These are phyloP conservation scores for Amanita polypyramis DNA, from an alignment of 768 basidiomycete genomes.

Conservation along the genomic window DNA sequence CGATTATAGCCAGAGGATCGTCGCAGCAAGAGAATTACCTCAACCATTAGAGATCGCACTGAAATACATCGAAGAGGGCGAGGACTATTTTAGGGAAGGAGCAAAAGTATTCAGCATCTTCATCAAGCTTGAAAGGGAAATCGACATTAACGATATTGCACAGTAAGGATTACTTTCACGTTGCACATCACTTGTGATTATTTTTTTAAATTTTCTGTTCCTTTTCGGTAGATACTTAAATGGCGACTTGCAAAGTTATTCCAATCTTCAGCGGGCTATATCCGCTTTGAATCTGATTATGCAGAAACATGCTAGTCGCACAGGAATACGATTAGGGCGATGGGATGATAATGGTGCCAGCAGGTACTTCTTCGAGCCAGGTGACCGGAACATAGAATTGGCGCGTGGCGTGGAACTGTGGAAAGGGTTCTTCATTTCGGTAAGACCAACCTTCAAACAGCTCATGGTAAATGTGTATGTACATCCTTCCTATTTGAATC, in stretches of 20 bases:
- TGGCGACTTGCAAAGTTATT: conserved; percentile 24
- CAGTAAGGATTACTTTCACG: conserved; percentile 18
- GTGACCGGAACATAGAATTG: conserved; percentile 3
- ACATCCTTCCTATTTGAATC: background rate
- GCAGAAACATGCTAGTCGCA: conserved; percentile 23
- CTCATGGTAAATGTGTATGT: conserved; percentile 20
- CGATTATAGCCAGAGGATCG: conserved; percentile 35
- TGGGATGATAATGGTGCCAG: conserved; percentile 11
- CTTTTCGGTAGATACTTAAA: conserved; percentile 27
- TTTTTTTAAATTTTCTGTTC: background rate
- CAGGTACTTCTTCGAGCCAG: conserved; percentile 31
- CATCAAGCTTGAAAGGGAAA: conserved; percentile 30
- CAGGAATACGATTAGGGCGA: conserved; percentile 29
- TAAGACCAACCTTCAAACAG: conserved; percentile 19
- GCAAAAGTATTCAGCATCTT: conserved; percentile 32
- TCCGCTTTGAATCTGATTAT: conserved; percentile 39
- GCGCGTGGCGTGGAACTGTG: conserved; percentile 15
- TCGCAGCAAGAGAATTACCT: conserved; percentile 34
- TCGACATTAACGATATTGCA: conserved; percentile 23
- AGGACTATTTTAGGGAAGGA: conserved; percentile 21
- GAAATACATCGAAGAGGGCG: conserved; percentile 32
- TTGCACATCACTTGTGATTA: background rate
- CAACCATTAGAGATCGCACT: conserved; percentile 32
- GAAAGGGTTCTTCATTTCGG: conserved; percentile 13
- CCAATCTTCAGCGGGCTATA: conserved; percentile 28